Percentiles rank a stretch among this genome's conserved stretches.
These are phyloP conservation scores for Nothophaeocryptopus gaeumannii DNA, from an alignment of 2,329 filamentous ascomycete genomes.

Conservation along the genomic window DNA sequence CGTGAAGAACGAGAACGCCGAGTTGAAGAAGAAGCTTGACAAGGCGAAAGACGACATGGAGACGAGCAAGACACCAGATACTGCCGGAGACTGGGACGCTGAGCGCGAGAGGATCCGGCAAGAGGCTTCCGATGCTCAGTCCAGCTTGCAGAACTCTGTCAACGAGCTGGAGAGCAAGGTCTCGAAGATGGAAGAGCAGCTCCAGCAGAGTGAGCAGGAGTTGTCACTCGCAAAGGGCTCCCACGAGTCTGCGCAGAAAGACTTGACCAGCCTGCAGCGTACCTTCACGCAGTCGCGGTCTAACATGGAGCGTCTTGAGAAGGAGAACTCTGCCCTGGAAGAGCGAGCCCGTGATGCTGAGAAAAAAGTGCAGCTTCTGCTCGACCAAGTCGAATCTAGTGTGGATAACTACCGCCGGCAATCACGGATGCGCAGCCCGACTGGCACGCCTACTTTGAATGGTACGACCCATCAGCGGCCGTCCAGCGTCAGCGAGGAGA, in stretches of 20 bases:
- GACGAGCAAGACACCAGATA: conserved; percentile 34
- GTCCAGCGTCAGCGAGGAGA: conserved; percentile 43
- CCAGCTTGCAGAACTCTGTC: conserved; percentile 65
- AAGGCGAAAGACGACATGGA: conserved; percentile 35
- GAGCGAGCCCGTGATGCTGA: conserved; percentile 85
- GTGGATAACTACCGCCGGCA: conserved; percentile 92
- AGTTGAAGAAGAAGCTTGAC: conserved; percentile 75
- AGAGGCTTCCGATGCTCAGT: conserved; percentile 67
- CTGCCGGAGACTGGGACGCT: conserved; percentile 65
- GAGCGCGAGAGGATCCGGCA: conserved; percentile 67
- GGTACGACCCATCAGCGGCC: conserved; percentile 43
- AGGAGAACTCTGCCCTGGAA: conserved; percentile 78
- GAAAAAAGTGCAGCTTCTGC: conserved; percentile 83
- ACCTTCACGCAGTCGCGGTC: conserved; percentile 49
- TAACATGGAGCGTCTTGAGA: conserved; percentile 77
- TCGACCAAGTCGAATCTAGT: conserved; percentile 90
- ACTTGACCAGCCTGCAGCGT: conserved; percentile 55
- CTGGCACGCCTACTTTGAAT: conserved; percentile 30
- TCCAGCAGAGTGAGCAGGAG: conserved; percentile 63
- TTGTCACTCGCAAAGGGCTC: conserved; percentile 63
- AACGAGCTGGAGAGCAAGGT: conserved; percentile 70
- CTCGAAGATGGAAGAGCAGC: conserved; percentile 63
- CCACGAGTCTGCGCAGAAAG: conserved; percentile 36
- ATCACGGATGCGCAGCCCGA: conserved; percentile 45
- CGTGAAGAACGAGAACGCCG: conserved; percentile 81